phyloP scores from a whole-genome alignment of 805 yeast genomes.

The Saturnispora ahearnii region DNA sequence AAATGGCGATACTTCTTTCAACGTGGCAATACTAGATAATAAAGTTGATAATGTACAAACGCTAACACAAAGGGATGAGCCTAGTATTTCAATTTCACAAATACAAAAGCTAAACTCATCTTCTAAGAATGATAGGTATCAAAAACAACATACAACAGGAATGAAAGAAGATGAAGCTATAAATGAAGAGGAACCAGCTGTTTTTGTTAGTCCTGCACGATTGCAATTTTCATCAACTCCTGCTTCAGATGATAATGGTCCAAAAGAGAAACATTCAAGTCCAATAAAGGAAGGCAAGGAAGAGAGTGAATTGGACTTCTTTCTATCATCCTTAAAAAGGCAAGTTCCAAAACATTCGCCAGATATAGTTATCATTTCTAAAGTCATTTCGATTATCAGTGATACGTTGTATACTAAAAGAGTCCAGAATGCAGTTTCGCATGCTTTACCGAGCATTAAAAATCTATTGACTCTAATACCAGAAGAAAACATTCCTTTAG shows the following conservation, averaged over 20 bases:
- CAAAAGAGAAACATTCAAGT: background rate
- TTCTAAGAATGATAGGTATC: too few relatives aligned
- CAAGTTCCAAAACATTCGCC: background rate
- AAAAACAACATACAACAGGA: too few relatives aligned
- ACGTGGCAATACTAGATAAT: background rate
- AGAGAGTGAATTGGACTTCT: background rate
- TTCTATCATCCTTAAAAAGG: background rate
- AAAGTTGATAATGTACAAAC: too few relatives aligned
- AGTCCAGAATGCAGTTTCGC: background rate
- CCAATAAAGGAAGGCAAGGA: background rate
- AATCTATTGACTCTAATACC: background rate
- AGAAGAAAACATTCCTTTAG: background rate
- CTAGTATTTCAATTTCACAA: too few relatives aligned
- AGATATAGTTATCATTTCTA: background rate
- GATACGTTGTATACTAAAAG: background rate
- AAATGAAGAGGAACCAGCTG: too few relatives aligned
- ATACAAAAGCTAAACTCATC: too few relatives aligned
- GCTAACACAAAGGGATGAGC: too few relatives aligned
- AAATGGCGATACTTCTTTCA: background rate
- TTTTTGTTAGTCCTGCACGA: background rate
- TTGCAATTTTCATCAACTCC: background rate
- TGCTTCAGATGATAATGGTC: background rate
- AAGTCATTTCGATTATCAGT: slow-evolving; percentile 1
- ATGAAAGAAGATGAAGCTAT: background rate
- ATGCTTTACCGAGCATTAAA: background rate